phyloP scores from a whole-genome alignment of 768 basidiomycete species.

The Tricholoma hemisulphureum region DNA sequence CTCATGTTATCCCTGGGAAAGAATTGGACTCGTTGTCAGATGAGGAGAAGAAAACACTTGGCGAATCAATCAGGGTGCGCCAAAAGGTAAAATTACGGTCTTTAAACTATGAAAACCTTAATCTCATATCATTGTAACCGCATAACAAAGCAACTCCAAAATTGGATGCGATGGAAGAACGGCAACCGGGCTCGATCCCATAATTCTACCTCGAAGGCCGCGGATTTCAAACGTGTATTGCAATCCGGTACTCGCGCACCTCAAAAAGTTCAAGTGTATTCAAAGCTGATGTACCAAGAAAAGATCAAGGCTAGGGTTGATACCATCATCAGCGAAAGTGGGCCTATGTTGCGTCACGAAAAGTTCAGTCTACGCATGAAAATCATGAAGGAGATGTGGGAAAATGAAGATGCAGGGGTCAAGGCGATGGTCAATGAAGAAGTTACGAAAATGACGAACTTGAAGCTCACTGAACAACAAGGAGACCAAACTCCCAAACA shows the following conservation, averaged over 20 bases:
- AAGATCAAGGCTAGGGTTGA: too few species aligned
- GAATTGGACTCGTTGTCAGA: not conserved
- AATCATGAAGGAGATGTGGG: constrained; percentile 1
- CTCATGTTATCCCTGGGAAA: not conserved
- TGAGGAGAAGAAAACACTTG: not conserved
- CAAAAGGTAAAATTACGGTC: not conserved
- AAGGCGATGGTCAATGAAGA: constrained; percentile 3
- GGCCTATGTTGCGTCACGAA: not conserved
- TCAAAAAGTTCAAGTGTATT: too few species aligned
- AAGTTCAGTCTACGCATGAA: not conserved
- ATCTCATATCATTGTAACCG: not conserved
- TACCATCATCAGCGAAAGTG: too few species aligned
- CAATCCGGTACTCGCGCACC: not conserved
- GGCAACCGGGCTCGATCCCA: not conserved
- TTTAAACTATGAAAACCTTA: not conserved
- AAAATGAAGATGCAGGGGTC: not conserved
- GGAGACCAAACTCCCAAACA: too few species aligned
- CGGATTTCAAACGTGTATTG: not conserved
- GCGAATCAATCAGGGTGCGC: not conserved
- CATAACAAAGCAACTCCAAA: not conserved
- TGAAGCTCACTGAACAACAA: not conserved
- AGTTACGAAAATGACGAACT: not conserved
- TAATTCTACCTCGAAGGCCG: not conserved
- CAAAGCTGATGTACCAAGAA: too few species aligned
- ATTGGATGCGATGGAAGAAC: not conserved